Evolutionary conservation across 768 basidiomycete genomes (phyloP).

Genomic region (Lactarius tabidus): DNA sequence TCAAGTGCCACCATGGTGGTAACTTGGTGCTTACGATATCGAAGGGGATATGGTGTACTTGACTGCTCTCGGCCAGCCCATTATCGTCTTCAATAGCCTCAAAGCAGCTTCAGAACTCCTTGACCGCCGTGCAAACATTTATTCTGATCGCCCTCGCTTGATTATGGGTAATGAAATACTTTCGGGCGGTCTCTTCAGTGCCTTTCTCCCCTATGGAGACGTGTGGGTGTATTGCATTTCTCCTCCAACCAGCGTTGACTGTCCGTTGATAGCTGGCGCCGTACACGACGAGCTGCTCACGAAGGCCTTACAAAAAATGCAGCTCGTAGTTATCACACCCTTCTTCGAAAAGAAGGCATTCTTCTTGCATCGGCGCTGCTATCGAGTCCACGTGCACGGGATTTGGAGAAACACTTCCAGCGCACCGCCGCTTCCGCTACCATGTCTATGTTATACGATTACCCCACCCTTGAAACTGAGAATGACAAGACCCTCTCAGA

Average conservation of each 20-base stretch:
- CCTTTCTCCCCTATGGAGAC: constrained; percentile 28
- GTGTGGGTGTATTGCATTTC: constrained; percentile 14
- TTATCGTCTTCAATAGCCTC: constrained; percentile 33
- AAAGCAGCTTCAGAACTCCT: constrained; percentile 36
- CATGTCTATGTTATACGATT: constrained; percentile 18
- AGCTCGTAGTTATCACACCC: not conserved
- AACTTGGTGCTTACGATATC: not conserved
- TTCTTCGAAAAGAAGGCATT: constrained; percentile 1
- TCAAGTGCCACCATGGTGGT: not conserved
- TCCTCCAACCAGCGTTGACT: not conserved
- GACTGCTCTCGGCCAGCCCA: not conserved
- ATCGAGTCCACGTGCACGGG: not conserved
- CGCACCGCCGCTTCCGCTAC: constrained; percentile 30
- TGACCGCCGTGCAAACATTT: constrained; percentile 32
- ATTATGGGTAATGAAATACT: constrained; percentile 34
- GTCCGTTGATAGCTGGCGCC: not conserved
- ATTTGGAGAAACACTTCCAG: constrained; percentile 32
- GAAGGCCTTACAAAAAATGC: constrained; percentile 4
- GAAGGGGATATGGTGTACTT: constrained; percentile 1
- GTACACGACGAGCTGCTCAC: constrained; percentile 8
- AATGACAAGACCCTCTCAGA: not conserved
- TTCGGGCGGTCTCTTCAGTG: constrained; percentile 31
- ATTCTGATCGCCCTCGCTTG: constrained; percentile 29
- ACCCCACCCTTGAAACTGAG: not conserved
- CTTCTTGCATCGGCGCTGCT: not conserved